phyloP scores from a whole-genome alignment of 257 asterid species.

The Nemophila menziesii region DNA sequence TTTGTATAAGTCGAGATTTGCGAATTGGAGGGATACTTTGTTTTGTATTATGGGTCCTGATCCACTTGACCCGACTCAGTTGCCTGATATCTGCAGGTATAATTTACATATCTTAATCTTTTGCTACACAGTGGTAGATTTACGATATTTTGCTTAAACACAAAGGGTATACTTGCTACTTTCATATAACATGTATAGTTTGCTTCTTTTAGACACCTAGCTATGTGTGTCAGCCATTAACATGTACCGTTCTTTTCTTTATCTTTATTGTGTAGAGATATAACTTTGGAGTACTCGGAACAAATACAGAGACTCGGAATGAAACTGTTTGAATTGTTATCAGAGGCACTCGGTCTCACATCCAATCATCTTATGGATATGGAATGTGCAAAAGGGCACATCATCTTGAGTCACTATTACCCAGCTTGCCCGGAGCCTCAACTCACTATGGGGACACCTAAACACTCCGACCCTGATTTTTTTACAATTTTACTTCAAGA shows the following conservation, averaged over 20 bases:
- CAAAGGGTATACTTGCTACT: too few species aligned
- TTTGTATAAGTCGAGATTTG: slow-evolving; percentile 5
- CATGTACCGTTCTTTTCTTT: not conserved
- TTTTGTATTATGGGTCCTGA: slow-evolving; percentile 10
- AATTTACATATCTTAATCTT: not conserved
- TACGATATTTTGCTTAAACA: too few species aligned
- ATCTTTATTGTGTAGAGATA: not conserved
- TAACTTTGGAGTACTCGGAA: slow-evolving; percentile 3
- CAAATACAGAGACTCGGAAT: slow-evolving; percentile 2
- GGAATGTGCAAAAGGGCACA: slow-evolving; percentile 21
- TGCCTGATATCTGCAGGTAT: slow-evolving; percentile 18
- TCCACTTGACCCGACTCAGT: slow-evolving; percentile 11
- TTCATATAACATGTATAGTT: too few species aligned
- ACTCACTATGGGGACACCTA: slow-evolving; percentile 11
- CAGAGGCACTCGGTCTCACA: slow-evolving; percentile 10
- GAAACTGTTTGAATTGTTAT: slow-evolving; percentile 2
- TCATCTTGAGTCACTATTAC: slow-evolving; percentile 11
- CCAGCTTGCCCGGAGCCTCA: slow-evolving; percentile 28
- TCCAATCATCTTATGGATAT: slow-evolving; percentile 17
- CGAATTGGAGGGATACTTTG: slow-evolving; percentile 15
- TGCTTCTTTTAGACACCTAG: too few species aligned
- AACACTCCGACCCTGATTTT: slow-evolving; percentile 21
- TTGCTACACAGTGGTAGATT: too few species aligned
- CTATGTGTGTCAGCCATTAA: too few species aligned
- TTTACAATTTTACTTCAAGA: slow-evolving; percentile 19